These are phyloP conservation scores for Malus hybrid DNA, from an alignment of 331 rosid species.

Conservation along the genomic window DNA sequence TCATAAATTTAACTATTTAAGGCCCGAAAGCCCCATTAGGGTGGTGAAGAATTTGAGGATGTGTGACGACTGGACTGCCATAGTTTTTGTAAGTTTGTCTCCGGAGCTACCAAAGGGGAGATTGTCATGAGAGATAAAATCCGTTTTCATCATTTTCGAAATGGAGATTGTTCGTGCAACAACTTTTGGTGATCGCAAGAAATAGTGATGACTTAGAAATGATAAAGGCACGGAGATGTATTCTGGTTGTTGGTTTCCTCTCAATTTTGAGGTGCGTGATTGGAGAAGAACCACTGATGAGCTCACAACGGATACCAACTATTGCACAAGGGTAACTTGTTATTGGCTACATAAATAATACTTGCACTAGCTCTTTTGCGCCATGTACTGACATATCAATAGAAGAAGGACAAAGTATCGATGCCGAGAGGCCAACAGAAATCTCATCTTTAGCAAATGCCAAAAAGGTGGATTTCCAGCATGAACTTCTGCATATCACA, in stretches of 20 bases:
- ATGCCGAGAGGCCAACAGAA: background rate
- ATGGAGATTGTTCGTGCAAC: slow-evolving; percentile 29
- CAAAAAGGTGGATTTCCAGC: background rate
- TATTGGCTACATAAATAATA: background rate
- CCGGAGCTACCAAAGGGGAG: background rate
- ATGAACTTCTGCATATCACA: background rate
- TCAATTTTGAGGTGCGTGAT: background rate
- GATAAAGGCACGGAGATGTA: background rate
- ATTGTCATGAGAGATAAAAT: slow-evolving; percentile 27
- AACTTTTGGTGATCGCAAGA: slow-evolving; percentile 19
- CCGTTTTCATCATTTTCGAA: slow-evolving; percentile 32
- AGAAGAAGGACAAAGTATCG: background rate
- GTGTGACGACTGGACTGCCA: slow-evolving; percentile 25
- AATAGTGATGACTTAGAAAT: background rate
- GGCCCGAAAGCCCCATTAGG: slow-evolving; percentile 19
- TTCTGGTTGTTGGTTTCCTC: background rate
- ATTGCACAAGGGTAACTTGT: background rate
- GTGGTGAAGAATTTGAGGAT: slow-evolving; percentile 29
- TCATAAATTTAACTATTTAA: background rate
- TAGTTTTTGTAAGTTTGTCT: slow-evolving; percentile 22
- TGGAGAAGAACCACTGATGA: background rate
- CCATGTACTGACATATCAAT: background rate
- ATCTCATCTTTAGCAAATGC: background rate
- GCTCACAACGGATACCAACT: background rate
- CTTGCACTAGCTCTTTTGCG: background rate